A percentile compares a stretch with the other conserved stretches of the same genome.
Evolutionary conservation across 495 filamentous ascomycete species (phyloP).

Genomic region (Xylaria cubensis): DNA sequence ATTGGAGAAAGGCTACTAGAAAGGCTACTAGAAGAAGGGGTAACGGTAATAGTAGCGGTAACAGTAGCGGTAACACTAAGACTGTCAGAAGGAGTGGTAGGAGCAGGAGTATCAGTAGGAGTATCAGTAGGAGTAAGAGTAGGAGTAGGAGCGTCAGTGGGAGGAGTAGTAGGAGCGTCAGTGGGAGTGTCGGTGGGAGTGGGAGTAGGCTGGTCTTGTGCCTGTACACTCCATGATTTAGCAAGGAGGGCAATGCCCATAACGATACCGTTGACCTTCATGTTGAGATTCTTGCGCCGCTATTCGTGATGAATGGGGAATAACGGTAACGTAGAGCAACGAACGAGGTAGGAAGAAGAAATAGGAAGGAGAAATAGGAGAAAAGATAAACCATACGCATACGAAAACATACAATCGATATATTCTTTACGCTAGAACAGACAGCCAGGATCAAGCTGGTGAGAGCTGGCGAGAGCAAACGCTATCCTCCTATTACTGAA

Average conservation of each 20-base stretch:
- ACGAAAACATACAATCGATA: not conserved
- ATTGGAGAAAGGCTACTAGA: too few species aligned
- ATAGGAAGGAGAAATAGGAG: too few species aligned
- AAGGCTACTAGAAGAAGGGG: too few species aligned
- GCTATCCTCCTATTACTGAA: not conserved
- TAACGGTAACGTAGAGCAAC: not conserved
- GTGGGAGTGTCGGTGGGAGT: not conserved
- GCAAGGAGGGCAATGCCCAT: not conserved
- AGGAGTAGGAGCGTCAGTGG: not conserved
- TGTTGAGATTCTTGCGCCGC: not conserved
- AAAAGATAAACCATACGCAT: not conserved
- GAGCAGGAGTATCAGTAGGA: too few species aligned
- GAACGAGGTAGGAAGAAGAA: not conserved
- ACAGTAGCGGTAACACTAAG: too few species aligned
- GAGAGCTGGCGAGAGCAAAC: not conserved
- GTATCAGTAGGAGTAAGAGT: not conserved
- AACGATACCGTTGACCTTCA: slow-evolving; percentile 6
- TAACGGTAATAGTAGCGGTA: too few species aligned
- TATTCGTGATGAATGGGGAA: not conserved
- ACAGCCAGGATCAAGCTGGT: not conserved
- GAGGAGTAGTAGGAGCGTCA: not conserved
- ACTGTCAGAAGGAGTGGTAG: too few species aligned
- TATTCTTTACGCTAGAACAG: not conserved
- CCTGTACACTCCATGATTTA: not conserved
- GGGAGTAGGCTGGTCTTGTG: not conserved